A percentile compares a stretch with the other conserved stretches of the same genome.
Conservation (phyloP, 2,329 filamentous ascomycete species). For the Dothideomycetidae sp. region DNA sequence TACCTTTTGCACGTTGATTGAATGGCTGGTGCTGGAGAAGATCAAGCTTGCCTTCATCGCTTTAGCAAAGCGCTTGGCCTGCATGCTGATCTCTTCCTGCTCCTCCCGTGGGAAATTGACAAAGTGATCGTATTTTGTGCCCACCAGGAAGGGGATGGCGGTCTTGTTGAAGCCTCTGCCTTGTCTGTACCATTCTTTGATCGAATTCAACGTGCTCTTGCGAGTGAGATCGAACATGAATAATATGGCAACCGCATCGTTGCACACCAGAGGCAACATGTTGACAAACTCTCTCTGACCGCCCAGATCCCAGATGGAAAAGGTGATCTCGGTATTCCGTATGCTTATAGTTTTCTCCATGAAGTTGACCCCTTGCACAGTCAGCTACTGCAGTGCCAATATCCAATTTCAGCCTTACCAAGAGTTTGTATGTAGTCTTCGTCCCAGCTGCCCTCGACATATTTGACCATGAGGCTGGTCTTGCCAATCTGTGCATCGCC, state of each 20-base stretch:
- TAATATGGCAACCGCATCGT: slow-evolving; percentile 92
- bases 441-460: slow-evolving; percentile 98
- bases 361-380: slow-evolving; percentile 69
- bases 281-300: slow-evolving; percentile 98
- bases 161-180: slow-evolving; percentile 99
- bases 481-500: slow-evolving; percentile 98
- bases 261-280: slow-evolving; percentile 98
- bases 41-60: slow-evolving; percentile 97
- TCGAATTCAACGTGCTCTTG: slow-evolving; percentile 96
- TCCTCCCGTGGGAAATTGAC: slow-evolving; percentile 96
- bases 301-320: slow-evolving; percentile 97
- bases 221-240: slow-evolving; percentile 99
- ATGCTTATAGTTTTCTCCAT: slow-evolving; percentile 99
- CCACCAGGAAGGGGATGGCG: slow-evolving; percentile 93
- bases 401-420: slow-evolving; percentile 34
- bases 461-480: slow-evolving; percentile 98
- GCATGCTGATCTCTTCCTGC: slow-evolving; percentile 95
- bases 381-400: slow-evolving; percentile 11
- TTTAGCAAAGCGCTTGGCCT: slow-evolving; percentile 92
- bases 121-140: slow-evolving; percentile 98
- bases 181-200: slow-evolving; percentile 99
- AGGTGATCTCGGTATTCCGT: slow-evolving; percentile 97
- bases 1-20: slow-evolving; percentile 99
- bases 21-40: slow-evolving; percentile 97
- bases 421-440: slow-evolving; percentile 99